Evolutionary conservation across 306 rosid genomes (phyloP).

Genomic region (Malus asiatica): DNA sequence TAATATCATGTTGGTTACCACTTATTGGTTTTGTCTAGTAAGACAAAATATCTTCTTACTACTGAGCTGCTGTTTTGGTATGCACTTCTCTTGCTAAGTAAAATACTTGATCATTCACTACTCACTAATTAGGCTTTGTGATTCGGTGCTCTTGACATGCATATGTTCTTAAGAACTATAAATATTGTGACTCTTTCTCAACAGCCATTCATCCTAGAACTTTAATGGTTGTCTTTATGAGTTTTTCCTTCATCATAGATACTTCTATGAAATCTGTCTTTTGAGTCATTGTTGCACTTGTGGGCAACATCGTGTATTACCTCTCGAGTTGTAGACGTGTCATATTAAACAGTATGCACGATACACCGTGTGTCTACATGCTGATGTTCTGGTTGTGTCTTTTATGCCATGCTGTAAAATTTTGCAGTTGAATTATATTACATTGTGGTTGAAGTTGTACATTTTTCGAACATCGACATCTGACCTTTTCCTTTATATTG

Average conservation of each 20-base stretch:
- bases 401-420: not conserved
- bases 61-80: not conserved
- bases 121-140: not conserved
- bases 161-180: not conserved
- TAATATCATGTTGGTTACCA: not conserved
- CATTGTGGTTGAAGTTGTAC: not conserved
- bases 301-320: not conserved
- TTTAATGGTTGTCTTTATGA: not conserved
- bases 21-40: not conserved
- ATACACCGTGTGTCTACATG: not conserved
- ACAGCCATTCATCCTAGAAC: not conserved
- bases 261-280: too few relatives aligned
- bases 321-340: not conserved
- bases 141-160: not conserved
- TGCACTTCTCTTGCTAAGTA: not conserved
- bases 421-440: not conserved
- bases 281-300: slow-evolving; percentile 2
- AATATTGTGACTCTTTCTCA: not conserved
- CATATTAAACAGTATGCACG: not conserved
- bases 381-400: not conserved
- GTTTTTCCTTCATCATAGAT: not conserved
- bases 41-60: not conserved
- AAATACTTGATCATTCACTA: not conserved
- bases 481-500: not conserved
- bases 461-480: not conserved